Percentiles rank a stretch among this genome's conserved stretches.
Evolutionary conservation across 352 stramenopile genomes (phyloP).

Genomic region (Phytopythium delawarense): DNA sequence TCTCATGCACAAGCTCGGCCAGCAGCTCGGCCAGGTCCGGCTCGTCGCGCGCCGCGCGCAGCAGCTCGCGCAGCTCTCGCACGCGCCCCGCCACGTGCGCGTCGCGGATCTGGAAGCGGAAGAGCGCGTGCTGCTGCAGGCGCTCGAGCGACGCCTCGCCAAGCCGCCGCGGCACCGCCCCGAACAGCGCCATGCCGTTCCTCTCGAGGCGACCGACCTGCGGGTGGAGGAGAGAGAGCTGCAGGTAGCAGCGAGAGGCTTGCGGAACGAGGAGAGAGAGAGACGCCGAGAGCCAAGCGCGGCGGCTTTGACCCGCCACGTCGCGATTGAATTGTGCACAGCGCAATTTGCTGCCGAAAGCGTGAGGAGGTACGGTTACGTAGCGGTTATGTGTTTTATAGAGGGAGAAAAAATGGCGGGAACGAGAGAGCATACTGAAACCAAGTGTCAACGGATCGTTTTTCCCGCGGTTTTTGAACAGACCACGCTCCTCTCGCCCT

Average conservation of each 20-base stretch:
- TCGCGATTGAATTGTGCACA: not conserved
- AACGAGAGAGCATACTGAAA: not conserved
- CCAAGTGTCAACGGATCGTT: not conserved
- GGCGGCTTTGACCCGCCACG: not conserved
- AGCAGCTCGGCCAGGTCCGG: constrained; percentile 44
- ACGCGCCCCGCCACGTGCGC: constrained; percentile 30
- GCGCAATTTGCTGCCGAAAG: not conserved
- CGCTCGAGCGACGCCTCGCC: constrained; percentile 17
- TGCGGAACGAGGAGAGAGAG: not conserved
- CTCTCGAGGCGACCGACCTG: not conserved
- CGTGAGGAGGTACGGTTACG: not conserved
- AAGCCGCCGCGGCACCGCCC: not conserved
- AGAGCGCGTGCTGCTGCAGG: constrained; percentile 50
- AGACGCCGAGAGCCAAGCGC: not conserved
- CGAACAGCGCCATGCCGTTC: not conserved
- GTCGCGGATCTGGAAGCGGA: constrained; percentile 63
- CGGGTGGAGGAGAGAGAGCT: no score
- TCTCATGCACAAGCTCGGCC: constrained; percentile 44
- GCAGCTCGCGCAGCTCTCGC: constrained; percentile 39
- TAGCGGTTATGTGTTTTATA: not conserved
- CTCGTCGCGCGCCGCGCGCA: constrained; percentile 37
- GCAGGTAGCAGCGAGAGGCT: no score
- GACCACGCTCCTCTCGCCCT: not conserved
- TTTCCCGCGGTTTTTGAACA: constrained; percentile 1
- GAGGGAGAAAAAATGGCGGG: not conserved